Conservation (phyloP, 805 yeast species). For the Metschnikowia santaceciliae region DNA sequence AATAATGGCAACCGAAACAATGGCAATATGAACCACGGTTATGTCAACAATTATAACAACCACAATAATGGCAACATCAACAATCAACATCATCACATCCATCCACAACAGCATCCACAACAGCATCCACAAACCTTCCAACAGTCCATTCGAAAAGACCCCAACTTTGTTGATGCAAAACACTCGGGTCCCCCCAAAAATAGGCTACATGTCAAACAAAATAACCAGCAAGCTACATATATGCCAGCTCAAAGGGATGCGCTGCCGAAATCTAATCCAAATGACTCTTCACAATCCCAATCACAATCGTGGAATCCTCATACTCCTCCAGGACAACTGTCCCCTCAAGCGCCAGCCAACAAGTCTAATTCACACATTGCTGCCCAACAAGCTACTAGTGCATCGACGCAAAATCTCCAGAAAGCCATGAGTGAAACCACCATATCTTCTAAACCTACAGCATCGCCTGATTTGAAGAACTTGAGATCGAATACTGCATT, state of each 20-base stretch:
- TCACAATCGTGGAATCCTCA: conserved; percentile 1
- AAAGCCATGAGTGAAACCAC: conserved; percentile 10
- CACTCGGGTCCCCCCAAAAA: neutral
- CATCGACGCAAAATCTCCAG: conserved; percentile 8
- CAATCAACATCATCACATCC: neutral
- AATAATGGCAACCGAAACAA: neutral
- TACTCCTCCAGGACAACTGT: conserved; percentile 1
- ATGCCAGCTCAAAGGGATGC: neutral
- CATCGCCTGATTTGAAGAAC: conserved; percentile 12
- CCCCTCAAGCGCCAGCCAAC: neutral
- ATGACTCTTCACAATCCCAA: neutral
- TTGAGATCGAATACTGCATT: conserved; percentile 21
- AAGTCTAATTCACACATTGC: conserved; percentile 10
- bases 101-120: neutral
- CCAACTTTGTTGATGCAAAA: neutral
- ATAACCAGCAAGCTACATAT: neutral
- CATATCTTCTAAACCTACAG: conserved; percentile 3
- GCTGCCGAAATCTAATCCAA: neutral
- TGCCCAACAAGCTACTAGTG: conserved; percentile 12
- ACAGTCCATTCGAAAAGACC: neutral
- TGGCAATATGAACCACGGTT: neutral
- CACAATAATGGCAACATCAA: neutral
- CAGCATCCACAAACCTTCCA: neutral
- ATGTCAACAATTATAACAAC: neutral
- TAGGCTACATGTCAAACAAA: neutral